Percentiles rank a stretch among this genome's conserved stretches.
Evolutionary conservation across 805 yeast genomes (phyloP).

Genomic region (Starmerella apicola): DNA sequence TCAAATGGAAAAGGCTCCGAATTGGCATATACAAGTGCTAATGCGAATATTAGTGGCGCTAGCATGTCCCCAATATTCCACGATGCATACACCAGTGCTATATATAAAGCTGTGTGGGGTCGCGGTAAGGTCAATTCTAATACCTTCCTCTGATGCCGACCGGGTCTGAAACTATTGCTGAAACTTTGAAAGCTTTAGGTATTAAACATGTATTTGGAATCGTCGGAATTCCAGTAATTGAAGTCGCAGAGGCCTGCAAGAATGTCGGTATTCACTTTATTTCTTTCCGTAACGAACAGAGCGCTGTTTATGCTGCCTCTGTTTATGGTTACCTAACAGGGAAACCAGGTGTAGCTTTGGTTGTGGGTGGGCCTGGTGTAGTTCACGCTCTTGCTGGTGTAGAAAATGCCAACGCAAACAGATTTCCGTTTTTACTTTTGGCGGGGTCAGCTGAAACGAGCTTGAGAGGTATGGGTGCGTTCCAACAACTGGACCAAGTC

Average conservation of each 20-base stretch:
- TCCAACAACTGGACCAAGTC: slow-evolving; percentile 61
- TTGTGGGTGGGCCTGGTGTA: slow-evolving; percentile 68
- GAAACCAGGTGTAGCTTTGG: slow-evolving; percentile 52
- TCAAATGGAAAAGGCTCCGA: too few relatives aligned
- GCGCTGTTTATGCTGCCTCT: slow-evolving; percentile 67
- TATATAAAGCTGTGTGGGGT: too few relatives aligned
- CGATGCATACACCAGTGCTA: too few relatives aligned
- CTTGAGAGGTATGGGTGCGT: slow-evolving; percentile 46
- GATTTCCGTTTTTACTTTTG: slow-evolving; percentile 52
- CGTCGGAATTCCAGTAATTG: slow-evolving; percentile 67
- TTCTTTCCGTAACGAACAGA: slow-evolving; percentile 57
- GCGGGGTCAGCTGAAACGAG: slow-evolving; percentile 48
- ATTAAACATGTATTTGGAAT: slow-evolving; percentile 52
- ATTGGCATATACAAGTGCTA: too few relatives aligned
- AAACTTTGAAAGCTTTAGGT: slow-evolving; percentile 36
- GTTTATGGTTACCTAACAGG: slow-evolving; percentile 55
- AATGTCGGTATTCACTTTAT: slow-evolving; percentile 43
- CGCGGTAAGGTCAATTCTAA: too few relatives aligned
- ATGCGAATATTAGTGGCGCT: background rate
- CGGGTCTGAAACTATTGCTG: slow-evolving; percentile 41
- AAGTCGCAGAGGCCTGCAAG: slow-evolving; percentile 52
- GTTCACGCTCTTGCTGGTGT: slow-evolving; percentile 56
- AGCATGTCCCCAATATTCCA: too few relatives aligned
- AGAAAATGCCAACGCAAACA: slow-evolving; percentile 47
- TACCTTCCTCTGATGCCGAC: slow-evolving; percentile 5